These are phyloP conservation scores for Balakata baccata DNA, from an alignment of 345 rosid genomes.

Conservation along the genomic window DNA sequence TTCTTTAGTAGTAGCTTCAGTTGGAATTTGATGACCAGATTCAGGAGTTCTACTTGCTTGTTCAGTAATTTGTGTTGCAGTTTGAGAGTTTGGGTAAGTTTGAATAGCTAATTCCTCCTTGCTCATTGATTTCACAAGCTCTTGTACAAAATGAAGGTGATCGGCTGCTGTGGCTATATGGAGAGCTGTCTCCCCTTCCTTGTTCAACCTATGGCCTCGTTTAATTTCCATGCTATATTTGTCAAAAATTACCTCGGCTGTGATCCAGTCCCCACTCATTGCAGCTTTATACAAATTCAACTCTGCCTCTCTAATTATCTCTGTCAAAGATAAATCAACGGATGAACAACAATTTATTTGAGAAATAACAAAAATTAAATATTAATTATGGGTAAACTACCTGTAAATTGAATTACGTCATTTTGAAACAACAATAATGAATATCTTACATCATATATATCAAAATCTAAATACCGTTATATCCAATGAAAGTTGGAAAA, in stretches of 20 bases:
- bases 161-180: constrained; percentile 17
- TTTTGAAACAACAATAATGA: too few species aligned
- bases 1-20: too few species aligned
- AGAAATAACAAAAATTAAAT: too few species aligned
- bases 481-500: too few species aligned
- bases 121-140: background rate
- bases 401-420: too few species aligned
- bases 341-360: too few species aligned
- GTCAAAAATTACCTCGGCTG: background rate
- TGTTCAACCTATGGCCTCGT: background rate
- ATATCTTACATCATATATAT: too few species aligned
- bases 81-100: background rate
- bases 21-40: too few species aligned
- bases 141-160: background rate
- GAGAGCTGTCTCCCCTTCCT: constrained; percentile 16
- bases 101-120: background rate
- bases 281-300: constrained; percentile 14
- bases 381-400: too few species aligned
- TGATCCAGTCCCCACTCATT: constrained; percentile 6
- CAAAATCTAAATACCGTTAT: too few species aligned
- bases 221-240: background rate
- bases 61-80: too few species aligned
- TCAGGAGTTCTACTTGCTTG: too few species aligned
- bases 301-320: background rate
- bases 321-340: background rate